Conservation (phyloP, 176 grass and related monocot genomes). For the Cenchrus fungigraminus region DNA sequence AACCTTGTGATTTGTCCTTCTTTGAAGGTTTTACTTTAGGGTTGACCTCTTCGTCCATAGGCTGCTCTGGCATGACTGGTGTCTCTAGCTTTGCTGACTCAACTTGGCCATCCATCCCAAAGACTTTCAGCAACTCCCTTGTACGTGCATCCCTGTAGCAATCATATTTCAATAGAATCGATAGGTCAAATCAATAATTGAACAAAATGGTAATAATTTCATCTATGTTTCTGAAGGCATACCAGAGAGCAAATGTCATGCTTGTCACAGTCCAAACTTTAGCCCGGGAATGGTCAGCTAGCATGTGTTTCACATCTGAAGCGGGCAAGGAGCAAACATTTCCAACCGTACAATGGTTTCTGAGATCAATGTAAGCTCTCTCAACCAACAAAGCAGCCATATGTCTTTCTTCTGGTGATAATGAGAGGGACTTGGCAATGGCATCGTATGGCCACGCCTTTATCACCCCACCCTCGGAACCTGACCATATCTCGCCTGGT, state of each 20-base stretch:
- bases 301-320: conserved; percentile 77
- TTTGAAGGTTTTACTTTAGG: conserved; percentile 78
- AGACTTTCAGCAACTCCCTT: conserved; percentile 90
- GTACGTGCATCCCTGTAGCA: conserved; percentile 85
- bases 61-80: conserved; percentile 66
- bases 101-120: conserved; percentile 84
- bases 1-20: conserved; percentile 86
- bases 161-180: neutral
- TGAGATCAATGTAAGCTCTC: conserved; percentile 88
- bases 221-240: conserved; percentile 37
- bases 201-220: neutral
- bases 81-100: conserved; percentile 59
- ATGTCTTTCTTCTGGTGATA: conserved; percentile 80
- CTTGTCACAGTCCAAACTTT: conserved; percentile 84
- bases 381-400: conserved; percentile 86
- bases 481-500: conserved; percentile 93
- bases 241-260: conserved; percentile 92
- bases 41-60: conserved; percentile 73
- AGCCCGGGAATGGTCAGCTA: conserved; percentile 66
- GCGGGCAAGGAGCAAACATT: conserved; percentile 83
- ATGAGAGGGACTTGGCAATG: conserved; percentile 86
- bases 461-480: conserved; percentile 83
- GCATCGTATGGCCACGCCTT: conserved; percentile 92
- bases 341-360: conserved; percentile 77
- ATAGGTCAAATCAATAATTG: neutral